Evolutionary conservation across 176 grass and related monocot species (phyloP), one percentile per base, ranked within the genome.

Genomic region (Carex kokanica): DNA sequence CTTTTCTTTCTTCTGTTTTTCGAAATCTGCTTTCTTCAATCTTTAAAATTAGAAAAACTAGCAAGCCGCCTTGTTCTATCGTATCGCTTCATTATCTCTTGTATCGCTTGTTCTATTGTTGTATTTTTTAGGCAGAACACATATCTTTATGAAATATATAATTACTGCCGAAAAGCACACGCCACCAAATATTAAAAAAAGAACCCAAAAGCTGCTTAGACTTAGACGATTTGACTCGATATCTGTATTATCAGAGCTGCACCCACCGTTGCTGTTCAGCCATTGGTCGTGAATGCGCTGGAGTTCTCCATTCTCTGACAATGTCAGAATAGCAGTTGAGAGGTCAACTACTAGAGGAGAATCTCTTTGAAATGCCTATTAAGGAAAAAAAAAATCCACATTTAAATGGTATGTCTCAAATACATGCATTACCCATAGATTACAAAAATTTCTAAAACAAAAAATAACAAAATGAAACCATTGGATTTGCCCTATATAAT

Each of bases 341-440:
- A 97, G 78, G 66, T 97, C 94, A 14, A 84, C 69, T 58, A 91
- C 90, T 23, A 97, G 85, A 16, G 91, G 88, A 24, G 94, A 94
- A 72, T 97, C 94, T 83, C 88, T 94, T 70, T 91, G 94, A 81
- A 97, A 97, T 52, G 94, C 86, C 94, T 94, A 78, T 12, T 78
- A 80, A 49, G 54, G 18, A 56, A 55, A 51, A 74, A 21, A 55
- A 51, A n/a, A n/a, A n/a, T n/a, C n/a, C n/a, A n/a, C n/a, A n/a
- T n/a, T n/a, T n/a, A n/a, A n/a, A n/a, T n/a, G n/a, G n/a, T n/a
- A n/a, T n/a, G n/a, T n/a, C n/a, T n/a, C n/a, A n/a, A n/a, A n/a
- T n/a, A n/a, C n/a, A n/a, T n/a, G n/a, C n/a, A n/a, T n/a, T n/a
- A n/a, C n/a, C n/a, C n/a, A n/a, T n/a, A n/a, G n/a, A n/a, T n/a